These are phyloP conservation scores for Chrysoporthe austroafricana DNA, from an alignment of 2,329 filamentous ascomycete genomes.

Conservation along the genomic window DNA sequence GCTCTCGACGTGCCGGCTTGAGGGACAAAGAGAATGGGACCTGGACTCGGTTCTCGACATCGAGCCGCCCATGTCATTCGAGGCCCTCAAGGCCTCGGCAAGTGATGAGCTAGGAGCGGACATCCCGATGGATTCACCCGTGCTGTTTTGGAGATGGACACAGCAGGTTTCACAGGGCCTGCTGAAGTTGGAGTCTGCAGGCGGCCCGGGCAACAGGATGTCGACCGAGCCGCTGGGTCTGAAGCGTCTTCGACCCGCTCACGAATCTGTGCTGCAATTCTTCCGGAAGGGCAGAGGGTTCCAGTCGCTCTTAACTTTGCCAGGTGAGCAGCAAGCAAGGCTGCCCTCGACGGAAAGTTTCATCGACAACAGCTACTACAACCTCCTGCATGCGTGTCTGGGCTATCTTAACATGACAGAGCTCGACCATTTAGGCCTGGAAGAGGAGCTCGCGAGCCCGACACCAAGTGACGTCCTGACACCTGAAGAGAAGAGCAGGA, in stretches of 20 bases:
- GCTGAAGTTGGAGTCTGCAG: slow-evolving; percentile 17
- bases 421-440: slow-evolving; percentile 37
- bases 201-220: slow-evolving; percentile 7
- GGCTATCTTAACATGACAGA: slow-evolving; percentile 40
- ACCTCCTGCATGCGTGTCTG: slow-evolving; percentile 38
- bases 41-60: slow-evolving; percentile 34
- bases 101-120: slow-evolving; percentile 21
- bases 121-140: slow-evolving; percentile 13
- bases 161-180: slow-evolving; percentile 23
- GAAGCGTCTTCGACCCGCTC: slow-evolving; percentile 38
- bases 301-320: slow-evolving; percentile 32
- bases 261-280: slow-evolving; percentile 39
- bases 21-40: slow-evolving; percentile 10
- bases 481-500: slow-evolving; percentile 23
- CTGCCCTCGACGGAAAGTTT: slow-evolving; percentile 30
- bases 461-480: slow-evolving; percentile 7
- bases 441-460: slow-evolving; percentile 9
- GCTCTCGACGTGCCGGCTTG: slow-evolving; percentile 12
- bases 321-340: background rate
- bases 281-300: slow-evolving; percentile 40
- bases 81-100: slow-evolving; percentile 31
- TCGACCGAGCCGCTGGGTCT: slow-evolving; percentile 34
- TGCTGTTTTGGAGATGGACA: slow-evolving; percentile 21
- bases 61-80: slow-evolving; percentile 34
- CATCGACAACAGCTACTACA: slow-evolving; percentile 37